Conservation (phyloP, 495 filamentous ascomycete genomes). For the Lepidopterella palustris region DNA sequence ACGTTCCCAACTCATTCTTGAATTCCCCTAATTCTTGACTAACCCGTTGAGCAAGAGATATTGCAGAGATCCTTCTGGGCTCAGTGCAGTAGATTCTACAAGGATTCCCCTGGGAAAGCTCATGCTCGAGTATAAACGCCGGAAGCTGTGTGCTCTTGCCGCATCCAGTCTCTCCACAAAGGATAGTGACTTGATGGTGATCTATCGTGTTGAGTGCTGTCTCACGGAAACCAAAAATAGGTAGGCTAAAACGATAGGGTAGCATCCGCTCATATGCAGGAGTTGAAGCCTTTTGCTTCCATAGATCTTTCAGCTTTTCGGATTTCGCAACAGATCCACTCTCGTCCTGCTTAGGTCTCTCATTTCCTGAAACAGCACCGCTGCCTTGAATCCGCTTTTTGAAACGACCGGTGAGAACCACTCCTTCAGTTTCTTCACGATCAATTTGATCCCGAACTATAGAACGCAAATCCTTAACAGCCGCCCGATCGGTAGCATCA, state of each 20-base stretch:
- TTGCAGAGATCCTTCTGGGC: conserved; percentile 91
- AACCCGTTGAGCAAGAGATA: conserved; percentile 83
- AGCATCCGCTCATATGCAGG: conserved; percentile 56
- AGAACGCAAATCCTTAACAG: conserved; percentile 54
- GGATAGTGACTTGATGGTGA: conserved; percentile 71
- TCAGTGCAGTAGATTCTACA: conserved; percentile 96
- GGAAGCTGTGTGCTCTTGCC: conserved; percentile 97
- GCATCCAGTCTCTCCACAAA: conserved; percentile 93
- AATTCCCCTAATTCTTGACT: conserved; percentile 89
- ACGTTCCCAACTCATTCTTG: conserved; percentile 72
- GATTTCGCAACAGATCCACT: conserved; percentile 31
- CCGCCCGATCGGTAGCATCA: conserved; percentile 60
- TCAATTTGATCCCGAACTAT: conserved; percentile 53
- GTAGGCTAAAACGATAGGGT: conserved; percentile 60
- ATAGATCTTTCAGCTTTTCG: conserved; percentile 55
- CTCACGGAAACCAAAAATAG: conserved; percentile 80
- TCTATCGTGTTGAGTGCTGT: conserved; percentile 69
- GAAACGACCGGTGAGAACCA: conserved; percentile 65
- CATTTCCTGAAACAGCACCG: conserved; percentile 1
- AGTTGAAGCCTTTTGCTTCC: conserved; percentile 60
- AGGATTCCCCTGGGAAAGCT: conserved; percentile 66
- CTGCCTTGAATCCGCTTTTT: conserved; percentile 52
- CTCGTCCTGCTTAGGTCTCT: conserved; percentile 15
- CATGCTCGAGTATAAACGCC: conserved; percentile 81
- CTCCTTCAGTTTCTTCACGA: conserved; percentile 59